A percentile compares a stretch with the other conserved stretches of the same genome.
Evolutionary conservation across 2,329 filamentous ascomycete species (phyloP).

Genomic region (Colletotrichum sp.): DNA sequence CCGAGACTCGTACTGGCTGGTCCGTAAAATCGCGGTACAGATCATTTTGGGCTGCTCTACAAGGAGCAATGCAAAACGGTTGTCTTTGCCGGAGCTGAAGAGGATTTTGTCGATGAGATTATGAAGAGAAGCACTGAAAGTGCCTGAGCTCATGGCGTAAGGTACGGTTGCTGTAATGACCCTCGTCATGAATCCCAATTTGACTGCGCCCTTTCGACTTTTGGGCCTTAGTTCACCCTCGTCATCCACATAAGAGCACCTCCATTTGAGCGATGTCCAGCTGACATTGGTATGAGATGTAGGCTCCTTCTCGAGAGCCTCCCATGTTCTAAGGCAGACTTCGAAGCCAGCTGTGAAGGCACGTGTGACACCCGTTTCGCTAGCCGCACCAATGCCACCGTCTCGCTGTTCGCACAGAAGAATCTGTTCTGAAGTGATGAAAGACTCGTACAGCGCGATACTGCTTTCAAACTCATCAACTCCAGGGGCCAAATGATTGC

Average conservation of each 20-base stretch:
- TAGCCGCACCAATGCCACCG: neutral
- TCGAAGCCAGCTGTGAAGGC: neutral
- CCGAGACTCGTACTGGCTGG: neutral
- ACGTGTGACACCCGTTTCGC: neutral
- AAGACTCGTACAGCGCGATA: neutral
- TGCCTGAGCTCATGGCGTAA: neutral
- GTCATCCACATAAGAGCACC: neutral
- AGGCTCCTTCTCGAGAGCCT: fast-evolving
- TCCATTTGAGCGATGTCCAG: neutral
- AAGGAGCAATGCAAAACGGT: neutral
- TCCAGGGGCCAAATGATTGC: neutral
- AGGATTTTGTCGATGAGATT: neutral
- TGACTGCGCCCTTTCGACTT: neutral
- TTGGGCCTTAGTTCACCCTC: neutral
- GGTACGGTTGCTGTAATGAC: neutral
- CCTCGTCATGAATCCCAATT: neutral
- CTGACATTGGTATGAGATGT: neutral
- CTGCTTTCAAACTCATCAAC: neutral
- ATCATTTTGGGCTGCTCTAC: neutral
- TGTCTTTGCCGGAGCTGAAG: neutral
- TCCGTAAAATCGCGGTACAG: fast-evolving
- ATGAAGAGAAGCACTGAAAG: neutral
- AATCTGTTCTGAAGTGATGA: neutral
- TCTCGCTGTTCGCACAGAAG: neutral
- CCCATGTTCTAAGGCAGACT: neutral